Conservation (phyloP, 2,329 filamentous ascomycete species). For the Rutstroemia sydowiana region DNA sequence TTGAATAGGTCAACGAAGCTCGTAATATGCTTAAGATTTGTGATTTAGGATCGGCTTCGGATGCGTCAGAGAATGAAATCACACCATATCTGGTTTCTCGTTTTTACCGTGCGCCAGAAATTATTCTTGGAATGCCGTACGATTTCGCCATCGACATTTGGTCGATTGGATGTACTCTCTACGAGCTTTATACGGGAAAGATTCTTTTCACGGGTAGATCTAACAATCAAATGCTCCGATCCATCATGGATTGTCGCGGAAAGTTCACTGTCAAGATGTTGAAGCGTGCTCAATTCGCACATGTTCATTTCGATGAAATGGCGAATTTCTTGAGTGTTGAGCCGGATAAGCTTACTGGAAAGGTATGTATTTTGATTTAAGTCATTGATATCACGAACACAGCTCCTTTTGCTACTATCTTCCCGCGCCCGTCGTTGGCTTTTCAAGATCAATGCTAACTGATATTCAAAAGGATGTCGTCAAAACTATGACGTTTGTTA, state of each 20-base stretch:
- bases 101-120: conserved; percentile 94
- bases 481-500: conserved; percentile 60
- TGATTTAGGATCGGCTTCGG: conserved; percentile 92
- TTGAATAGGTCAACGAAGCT: conserved; percentile 60
- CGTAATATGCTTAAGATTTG: conserved; percentile 87
- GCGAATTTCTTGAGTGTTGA: conserved; percentile 81
- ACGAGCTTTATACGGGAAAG: conserved; percentile 95
- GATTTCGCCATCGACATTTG: conserved; percentile 94
- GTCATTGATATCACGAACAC: too few relatives aligned
- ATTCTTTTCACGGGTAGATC: conserved; percentile 91
- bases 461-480: conserved; percentile 45
- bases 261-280: conserved; percentile 86
- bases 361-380: conserved; percentile 50
- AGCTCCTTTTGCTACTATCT: too few relatives aligned
- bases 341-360: conserved; percentile 78
- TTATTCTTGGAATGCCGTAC: conserved; percentile 94
- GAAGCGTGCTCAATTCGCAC: conserved; percentile 69
- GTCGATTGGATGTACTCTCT: conserved; percentile 95
- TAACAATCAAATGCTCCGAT: conserved; percentile 97
- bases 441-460: neutral
- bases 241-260: conserved; percentile 92
- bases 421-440: conserved; percentile 3
- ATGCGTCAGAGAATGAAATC: conserved; percentile 82
- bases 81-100: conserved; percentile 94
- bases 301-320: conserved; percentile 76